These are phyloP conservation scores for Theobroma grandiflorum DNA, from an alignment of 441 rosid genomes.

Conservation along the genomic window DNA sequence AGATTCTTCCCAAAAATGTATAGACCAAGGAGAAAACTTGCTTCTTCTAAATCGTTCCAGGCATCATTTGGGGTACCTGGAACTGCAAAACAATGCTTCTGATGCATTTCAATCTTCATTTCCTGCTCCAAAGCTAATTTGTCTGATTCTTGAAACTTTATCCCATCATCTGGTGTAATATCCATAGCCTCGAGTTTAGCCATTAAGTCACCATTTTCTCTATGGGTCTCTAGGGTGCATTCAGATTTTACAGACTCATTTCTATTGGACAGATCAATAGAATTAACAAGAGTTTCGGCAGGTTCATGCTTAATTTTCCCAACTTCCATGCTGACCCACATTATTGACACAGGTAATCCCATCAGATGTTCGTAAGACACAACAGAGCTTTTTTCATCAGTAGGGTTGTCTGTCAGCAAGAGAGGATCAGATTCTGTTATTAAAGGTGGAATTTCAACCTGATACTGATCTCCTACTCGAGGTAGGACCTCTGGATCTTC, in stretches of 20 bases:
- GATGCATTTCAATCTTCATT: constrained; percentile 31
- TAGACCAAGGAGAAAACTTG: constrained; percentile 56
- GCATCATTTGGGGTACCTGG: constrained; percentile 43
- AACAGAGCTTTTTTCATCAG: constrained; percentile 11
- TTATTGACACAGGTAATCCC: constrained; percentile 53
- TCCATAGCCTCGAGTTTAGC: constrained; percentile 34
- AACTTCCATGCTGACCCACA: constrained; percentile 50
- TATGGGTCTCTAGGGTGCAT: constrained; percentile 22
- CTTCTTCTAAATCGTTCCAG: constrained; percentile 50
- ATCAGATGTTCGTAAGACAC: constrained; percentile 30
- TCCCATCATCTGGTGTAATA: constrained; percentile 21
- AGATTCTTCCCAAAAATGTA: constrained; percentile 68
- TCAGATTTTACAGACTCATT: constrained; percentile 32
- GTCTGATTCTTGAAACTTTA: constrained; percentile 16
- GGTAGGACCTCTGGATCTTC: constrained; percentile 56
- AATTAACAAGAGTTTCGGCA: constrained; percentile 23
- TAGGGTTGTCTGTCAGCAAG: constrained; percentile 14
- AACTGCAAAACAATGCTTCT: constrained; percentile 28
- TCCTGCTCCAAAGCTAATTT: constrained; percentile 27
- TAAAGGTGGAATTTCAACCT: constrained; percentile 56
- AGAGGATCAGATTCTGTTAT: constrained; percentile 29
- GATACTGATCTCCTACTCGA: constrained; percentile 59
- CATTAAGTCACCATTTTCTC: constrained; percentile 23
- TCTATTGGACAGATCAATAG: constrained; percentile 21
- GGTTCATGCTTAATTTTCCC: constrained; percentile 32